phyloP scores from a whole-genome alignment of 257 asterid genomes.

The Vinca minor region DNA sequence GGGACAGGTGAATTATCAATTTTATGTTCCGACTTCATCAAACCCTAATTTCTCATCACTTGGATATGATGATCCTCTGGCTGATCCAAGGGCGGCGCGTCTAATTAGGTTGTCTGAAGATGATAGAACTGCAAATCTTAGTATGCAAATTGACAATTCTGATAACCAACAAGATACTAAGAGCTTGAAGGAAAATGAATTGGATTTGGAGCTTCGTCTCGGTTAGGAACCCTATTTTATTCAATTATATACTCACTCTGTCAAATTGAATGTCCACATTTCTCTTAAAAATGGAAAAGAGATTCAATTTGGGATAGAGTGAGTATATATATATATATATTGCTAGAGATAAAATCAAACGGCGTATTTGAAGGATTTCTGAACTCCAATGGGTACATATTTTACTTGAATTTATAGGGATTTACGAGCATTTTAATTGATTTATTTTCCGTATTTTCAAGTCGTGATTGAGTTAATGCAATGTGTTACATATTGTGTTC shows the following conservation, averaged over 20 bases:
- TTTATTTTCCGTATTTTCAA: neutral
- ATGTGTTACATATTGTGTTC: no score
- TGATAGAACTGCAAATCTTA: neutral
- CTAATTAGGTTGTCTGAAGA: neutral
- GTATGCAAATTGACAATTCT: conserved; percentile 8
- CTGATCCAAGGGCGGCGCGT: neutral
- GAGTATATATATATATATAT: no score
- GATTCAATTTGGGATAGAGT: no score
- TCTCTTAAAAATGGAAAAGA: no score
- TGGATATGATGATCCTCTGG: neutral
- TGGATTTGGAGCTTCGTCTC: conserved; percentile 38
- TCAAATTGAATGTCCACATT: no score
- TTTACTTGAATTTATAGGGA: neutral
- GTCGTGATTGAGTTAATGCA: neutral
- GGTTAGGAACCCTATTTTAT: conserved; percentile 13
- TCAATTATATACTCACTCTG: neutral
- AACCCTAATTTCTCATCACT: conserved; percentile 12
- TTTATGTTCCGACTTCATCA: conserved; percentile 17
- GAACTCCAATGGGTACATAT: neutral
- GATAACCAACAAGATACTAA: neutral
- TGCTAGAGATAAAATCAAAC: no score
- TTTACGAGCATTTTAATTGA: neutral
- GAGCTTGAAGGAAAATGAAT: conserved; percentile 14
- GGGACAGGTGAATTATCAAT: conserved; percentile 13
- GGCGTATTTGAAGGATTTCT: neutral